Evolutionary conservation across 805 yeast species (phyloP).

Genomic region (Candida golubevii): DNA sequence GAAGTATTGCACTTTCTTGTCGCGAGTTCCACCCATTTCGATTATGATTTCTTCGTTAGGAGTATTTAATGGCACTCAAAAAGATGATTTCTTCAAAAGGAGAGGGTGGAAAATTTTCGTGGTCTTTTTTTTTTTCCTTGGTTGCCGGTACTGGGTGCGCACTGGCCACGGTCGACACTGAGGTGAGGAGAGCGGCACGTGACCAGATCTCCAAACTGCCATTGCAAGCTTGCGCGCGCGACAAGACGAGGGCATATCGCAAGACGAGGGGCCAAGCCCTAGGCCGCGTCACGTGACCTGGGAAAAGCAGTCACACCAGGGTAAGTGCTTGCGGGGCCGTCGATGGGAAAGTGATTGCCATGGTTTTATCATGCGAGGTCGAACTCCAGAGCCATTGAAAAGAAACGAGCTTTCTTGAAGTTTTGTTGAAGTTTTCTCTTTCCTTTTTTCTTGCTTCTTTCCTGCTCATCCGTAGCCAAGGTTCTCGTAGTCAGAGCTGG

Average conservation of each 20-base stretch:
- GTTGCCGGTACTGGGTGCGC: no score
- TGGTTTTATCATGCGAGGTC: no score
- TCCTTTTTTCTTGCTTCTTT: no score
- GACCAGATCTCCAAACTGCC: no score
- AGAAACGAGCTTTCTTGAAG: no score
- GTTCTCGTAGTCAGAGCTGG: slow-evolving; percentile 61
- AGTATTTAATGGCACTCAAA: slow-evolving; percentile 72
- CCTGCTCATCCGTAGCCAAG: slow-evolving; percentile 34
- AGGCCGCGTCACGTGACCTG: slow-evolving; percentile 1
- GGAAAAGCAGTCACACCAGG: neutral
- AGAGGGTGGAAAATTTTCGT: slow-evolving; percentile 9
- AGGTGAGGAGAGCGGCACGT: no score
- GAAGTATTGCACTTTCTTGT: slow-evolving; percentile 94
- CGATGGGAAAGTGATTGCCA: no score
- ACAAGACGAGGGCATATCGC: neutral
- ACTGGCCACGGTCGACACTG: no score
- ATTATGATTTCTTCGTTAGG: slow-evolving; percentile 70
- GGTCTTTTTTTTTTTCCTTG: neutral
- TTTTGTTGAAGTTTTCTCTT: no score
- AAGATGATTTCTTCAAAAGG: slow-evolving; percentile 10
- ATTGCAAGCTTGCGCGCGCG: no score
- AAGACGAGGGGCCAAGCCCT: slow-evolving; percentile 4
- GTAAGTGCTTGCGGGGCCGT: neutral
- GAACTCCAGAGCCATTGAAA: no score
- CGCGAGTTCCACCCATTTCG: slow-evolving; percentile 99